These are phyloP conservation scores for Viola odorata DNA, from an alignment of 345 rosid species.

Conservation along the genomic window DNA sequence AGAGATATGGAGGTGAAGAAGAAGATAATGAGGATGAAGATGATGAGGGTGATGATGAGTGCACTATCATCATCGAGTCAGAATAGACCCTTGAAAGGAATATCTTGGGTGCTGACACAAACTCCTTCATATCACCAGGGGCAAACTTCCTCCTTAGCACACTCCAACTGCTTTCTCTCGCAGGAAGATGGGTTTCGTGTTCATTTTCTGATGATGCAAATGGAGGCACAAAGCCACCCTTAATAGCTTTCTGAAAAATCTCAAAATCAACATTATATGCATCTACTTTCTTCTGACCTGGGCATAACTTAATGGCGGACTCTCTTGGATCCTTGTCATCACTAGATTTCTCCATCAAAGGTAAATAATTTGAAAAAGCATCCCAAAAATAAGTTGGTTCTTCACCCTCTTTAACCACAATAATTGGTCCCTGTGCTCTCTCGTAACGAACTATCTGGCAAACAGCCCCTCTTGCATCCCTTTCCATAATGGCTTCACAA, in stretches of 20 bases:
- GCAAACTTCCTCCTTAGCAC: constrained; percentile 78
- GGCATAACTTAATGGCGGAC: constrained; percentile 31
- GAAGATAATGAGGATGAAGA: constrained; percentile 42
- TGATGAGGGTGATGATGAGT: constrained; percentile 53
- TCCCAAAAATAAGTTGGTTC: constrained; percentile 87
- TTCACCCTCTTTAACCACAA: constrained; percentile 75
- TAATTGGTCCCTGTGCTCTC: constrained; percentile 67
- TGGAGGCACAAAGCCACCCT: constrained; percentile 93
- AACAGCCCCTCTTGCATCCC: constrained; percentile 93
- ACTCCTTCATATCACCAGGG: constrained; percentile 62
- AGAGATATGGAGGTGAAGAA: constrained; percentile 66
- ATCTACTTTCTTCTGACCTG: constrained; percentile 69
- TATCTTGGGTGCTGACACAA: constrained; percentile 54
- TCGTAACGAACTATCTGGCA: constrained; percentile 94
- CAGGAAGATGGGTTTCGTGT: constrained; percentile 87
- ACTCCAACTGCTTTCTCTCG: constrained; percentile 95
- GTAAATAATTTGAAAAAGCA: constrained; percentile 66
- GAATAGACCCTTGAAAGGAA: constrained; percentile 81
- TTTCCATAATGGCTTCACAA: constrained; percentile 85
- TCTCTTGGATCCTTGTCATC: constrained; percentile 28
- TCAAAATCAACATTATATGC: constrained; percentile 85
- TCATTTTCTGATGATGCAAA: constrained; percentile 76
- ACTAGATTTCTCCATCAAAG: constrained; percentile 60
- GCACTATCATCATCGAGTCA: constrained; percentile 89
- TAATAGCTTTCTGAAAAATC: constrained; percentile 73